A percentile compares a stretch with the other conserved stretches of the same genome.
These are phyloP conservation scores for Dictyostelium capitatum DNA, from an alignment of 78 protist genomes.

Conservation along the genomic window DNA sequence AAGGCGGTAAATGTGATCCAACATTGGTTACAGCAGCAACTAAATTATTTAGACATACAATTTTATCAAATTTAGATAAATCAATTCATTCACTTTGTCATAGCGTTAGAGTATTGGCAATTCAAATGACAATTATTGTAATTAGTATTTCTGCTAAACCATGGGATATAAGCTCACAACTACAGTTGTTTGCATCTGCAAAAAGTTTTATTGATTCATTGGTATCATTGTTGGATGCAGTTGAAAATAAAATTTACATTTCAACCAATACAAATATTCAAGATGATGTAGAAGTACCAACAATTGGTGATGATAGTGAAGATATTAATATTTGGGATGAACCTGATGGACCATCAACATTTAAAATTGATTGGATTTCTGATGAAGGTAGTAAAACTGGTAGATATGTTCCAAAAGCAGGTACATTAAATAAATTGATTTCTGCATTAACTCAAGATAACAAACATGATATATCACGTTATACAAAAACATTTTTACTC, in stretches of 20 bases:
- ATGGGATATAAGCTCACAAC: constrained; percentile 47
- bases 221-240: not conserved
- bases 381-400: constrained; percentile 80
- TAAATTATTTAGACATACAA: constrained; percentile 32
- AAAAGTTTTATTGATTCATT: constrained; percentile 40
- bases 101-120: constrained; percentile 49
- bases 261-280: not conserved
- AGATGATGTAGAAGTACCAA: constrained; percentile 4
- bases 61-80: constrained; percentile 36
- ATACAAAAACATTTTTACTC: constrained; percentile 67
- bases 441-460: constrained; percentile 63
- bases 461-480: constrained; percentile 60
- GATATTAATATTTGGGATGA: constrained; percentile 74
- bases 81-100: constrained; percentile 46
- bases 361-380: constrained; percentile 55
- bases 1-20: constrained; percentile 53
- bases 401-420: constrained; percentile 76
- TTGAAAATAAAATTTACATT: constrained; percentile 56
- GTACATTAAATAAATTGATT: constrained; percentile 75
- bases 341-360: constrained; percentile 14
- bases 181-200: constrained; percentile 67
- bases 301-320: not conserved
- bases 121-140: constrained; percentile 65
- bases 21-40: constrained; percentile 50
- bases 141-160: constrained; percentile 47